These are phyloP conservation scores for Cytospora leucostoma DNA, from an alignment of 2,329 filamentous ascomycete species.

Conservation along the genomic window DNA sequence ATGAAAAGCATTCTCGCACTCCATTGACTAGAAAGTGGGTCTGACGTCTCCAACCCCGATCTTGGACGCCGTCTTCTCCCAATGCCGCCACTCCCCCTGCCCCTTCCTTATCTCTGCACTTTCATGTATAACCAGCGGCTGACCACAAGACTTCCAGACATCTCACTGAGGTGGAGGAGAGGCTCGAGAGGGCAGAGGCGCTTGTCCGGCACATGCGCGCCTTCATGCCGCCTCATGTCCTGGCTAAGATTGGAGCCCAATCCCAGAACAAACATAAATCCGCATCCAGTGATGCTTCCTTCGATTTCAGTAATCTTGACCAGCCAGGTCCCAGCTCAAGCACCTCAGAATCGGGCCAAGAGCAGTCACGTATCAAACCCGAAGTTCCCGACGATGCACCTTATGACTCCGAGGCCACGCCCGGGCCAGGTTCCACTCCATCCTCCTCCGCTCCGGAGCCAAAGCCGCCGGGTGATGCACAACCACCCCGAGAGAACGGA, in stretches of 20 bases:
- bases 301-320: constrained; percentile 27
- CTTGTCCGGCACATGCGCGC: constrained; percentile 36
- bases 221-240: constrained; percentile 34
- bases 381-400: constrained; percentile 26
- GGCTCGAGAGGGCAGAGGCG: constrained; percentile 40
- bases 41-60: constrained; percentile 6
- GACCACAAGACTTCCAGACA: constrained; percentile 33
- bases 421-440: constrained; percentile 15
- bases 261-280: constrained; percentile 16
- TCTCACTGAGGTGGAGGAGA: constrained; percentile 47
- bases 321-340: constrained; percentile 19
- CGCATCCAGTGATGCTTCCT: constrained; percentile 22
- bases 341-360: constrained; percentile 17
- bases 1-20: constrained; percentile 50
- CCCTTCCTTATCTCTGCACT: not conserved
- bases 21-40: constrained; percentile 49
- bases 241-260: constrained; percentile 21
- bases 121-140: constrained; percentile 7
- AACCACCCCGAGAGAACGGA: constrained; percentile 10
- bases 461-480: constrained; percentile 19
- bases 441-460: constrained; percentile 14
- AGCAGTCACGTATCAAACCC: constrained; percentile 25
- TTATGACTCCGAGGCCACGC: constrained; percentile 20
- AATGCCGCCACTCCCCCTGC: not conserved
- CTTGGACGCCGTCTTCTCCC: constrained; percentile 8